Conservation (phyloP, 805 yeast species). For the Myxozyma nipponensis region DNA sequence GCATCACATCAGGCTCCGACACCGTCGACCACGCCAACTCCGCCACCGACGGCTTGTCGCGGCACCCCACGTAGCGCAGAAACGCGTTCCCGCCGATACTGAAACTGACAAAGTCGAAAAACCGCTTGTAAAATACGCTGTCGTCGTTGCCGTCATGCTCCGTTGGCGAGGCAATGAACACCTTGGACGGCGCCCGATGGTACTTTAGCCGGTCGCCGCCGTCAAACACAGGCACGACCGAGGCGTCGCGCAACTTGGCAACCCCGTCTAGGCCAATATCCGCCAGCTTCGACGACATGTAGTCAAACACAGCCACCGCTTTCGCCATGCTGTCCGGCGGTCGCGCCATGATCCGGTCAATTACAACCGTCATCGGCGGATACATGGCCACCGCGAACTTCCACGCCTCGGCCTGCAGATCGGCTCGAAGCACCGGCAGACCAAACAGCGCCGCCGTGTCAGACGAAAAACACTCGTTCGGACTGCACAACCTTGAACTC, state of each 20-base stretch:
- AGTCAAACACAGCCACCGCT: slow-evolving; percentile 33
- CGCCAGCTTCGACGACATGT: slow-evolving; percentile 30
- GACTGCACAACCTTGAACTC: slow-evolving; percentile 10
- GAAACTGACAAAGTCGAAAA: slow-evolving; percentile 33
- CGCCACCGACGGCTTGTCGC: slow-evolving; percentile 34
- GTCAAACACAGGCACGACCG: slow-evolving; percentile 34
- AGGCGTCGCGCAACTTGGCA: slow-evolving; percentile 14
- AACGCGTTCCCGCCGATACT: slow-evolving; percentile 34
- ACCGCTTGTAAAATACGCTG: slow-evolving; percentile 25
- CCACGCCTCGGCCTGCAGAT: slow-evolving; percentile 31
- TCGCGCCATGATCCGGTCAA: slow-evolving; percentile 21
- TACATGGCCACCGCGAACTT: slow-evolving; percentile 34
- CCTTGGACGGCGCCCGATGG: slow-evolving; percentile 30
- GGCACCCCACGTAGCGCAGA: slow-evolving; percentile 35
- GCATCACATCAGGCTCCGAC: slow-evolving; percentile 31
- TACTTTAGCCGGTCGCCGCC: background rate
- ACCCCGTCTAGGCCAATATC: slow-evolving; percentile 30
- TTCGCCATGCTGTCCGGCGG: slow-evolving; percentile 31
- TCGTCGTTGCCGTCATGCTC: background rate
- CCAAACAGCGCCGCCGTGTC: slow-evolving; percentile 32
- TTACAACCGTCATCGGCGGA: slow-evolving; percentile 31
- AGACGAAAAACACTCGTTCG: slow-evolving; percentile 22
- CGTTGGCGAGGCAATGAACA: slow-evolving; percentile 22
- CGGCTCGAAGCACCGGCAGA: slow-evolving; percentile 32
- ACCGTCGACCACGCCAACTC: slow-evolving; percentile 35